These are phyloP conservation scores for Terfezia boudieri DNA, from an alignment of 495 filamentous ascomycete genomes.

Conservation along the genomic window DNA sequence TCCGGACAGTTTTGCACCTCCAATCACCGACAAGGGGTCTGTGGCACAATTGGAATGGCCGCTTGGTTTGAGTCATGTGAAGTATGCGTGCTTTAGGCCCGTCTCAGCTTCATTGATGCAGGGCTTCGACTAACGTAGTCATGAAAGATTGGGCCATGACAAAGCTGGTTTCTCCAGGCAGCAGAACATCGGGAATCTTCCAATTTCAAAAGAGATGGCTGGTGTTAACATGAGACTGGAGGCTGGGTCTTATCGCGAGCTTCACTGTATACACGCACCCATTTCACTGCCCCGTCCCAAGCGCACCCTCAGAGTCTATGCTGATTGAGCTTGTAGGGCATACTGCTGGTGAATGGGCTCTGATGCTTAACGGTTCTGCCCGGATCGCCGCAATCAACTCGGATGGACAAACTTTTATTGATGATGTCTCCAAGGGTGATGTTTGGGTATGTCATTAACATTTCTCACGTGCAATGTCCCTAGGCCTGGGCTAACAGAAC, in stretches of 20 bases:
- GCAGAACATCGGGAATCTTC: slow-evolving; percentile 49
- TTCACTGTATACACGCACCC: slow-evolving; percentile 30
- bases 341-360: slow-evolving; percentile 41
- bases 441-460: slow-evolving; percentile 18
- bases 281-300: too few relatives aligned
- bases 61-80: slow-evolving; percentile 28
- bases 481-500: slow-evolving; percentile 28
- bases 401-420: slow-evolving; percentile 39
- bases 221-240: slow-evolving; percentile 60
- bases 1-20: neutral
- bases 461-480: neutral
- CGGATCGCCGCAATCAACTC: slow-evolving; percentile 38
- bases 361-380: slow-evolving; percentile 42
- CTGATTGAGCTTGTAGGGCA: slow-evolving; percentile 23
- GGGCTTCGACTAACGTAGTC: too few relatives aligned
- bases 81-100: neutral
- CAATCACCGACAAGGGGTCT: neutral
- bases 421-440: slow-evolving; percentile 39
- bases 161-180: slow-evolving; percentile 41
- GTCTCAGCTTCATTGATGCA: slow-evolving; percentile 14
- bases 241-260: slow-evolving; percentile 40
- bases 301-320: neutral
- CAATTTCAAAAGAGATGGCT: slow-evolving; percentile 42
- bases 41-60: neutral
- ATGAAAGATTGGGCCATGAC: slow-evolving; percentile 30